These are phyloP conservation scores for Saccharomycopsis fermentans DNA, from an alignment of 805 yeast genomes.

Conservation along the genomic window DNA sequence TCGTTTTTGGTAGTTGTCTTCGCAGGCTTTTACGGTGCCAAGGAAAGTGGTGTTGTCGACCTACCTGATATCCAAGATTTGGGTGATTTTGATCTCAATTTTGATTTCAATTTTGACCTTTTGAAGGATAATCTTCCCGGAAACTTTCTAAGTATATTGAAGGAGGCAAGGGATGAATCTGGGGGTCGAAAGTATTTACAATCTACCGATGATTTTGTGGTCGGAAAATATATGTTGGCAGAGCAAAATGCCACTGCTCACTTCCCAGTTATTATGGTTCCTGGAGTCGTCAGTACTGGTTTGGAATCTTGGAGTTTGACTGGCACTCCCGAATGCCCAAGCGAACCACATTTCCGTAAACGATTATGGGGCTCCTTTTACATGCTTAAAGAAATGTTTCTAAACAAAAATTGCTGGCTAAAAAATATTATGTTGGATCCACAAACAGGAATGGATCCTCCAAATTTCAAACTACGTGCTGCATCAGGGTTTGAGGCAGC, in stretches of 20 bases:
- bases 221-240: conserved; percentile 55
- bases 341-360: conserved; percentile 76
- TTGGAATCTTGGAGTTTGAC: conserved; percentile 85
- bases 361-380: conserved; percentile 95
- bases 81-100: conserved; percentile 16
- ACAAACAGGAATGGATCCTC: conserved; percentile 88
- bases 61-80: conserved; percentile 6
- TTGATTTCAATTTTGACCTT: conserved; percentile 16
- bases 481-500: conserved; percentile 96
- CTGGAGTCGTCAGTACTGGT: conserved; percentile 94
- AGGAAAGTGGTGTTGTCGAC: conserved; percentile 15
- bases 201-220: conserved; percentile 76
- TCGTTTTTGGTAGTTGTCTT: conserved; percentile 6
- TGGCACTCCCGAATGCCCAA: conserved; percentile 72
- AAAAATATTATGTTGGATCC: conserved; percentile 84
- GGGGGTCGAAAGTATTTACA: conserved; percentile 24
- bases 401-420: conserved; percentile 91
- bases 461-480: conserved; percentile 68
- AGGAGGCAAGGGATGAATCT: conserved; percentile 13
- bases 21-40: conserved; percentile 14
- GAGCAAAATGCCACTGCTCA: conserved; percentile 45
- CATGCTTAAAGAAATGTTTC: conserved; percentile 85
- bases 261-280: conserved; percentile 83
- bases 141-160: conserved; percentile 8
- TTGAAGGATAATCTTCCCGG: conserved; percentile 14